Conservation (phyloP, 495 filamentous ascomycete species). For the Penicillium diatomitis region DNA sequence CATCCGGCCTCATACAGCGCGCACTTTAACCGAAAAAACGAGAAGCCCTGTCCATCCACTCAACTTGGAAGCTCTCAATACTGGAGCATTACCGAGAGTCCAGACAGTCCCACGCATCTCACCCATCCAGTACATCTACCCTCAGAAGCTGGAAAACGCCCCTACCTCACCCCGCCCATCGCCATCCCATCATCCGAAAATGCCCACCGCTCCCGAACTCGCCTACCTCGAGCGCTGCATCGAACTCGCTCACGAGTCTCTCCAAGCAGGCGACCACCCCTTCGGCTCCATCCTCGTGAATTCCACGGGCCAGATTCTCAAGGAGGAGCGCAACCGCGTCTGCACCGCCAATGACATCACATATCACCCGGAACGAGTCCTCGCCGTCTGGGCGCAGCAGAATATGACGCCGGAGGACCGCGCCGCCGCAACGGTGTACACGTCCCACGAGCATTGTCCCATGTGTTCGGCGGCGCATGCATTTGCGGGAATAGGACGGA, state of each 20-base stretch:
- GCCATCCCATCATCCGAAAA: not conserved
- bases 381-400: slow-evolving; percentile 11
- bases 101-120: too few relatives aligned
- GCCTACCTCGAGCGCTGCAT: slow-evolving; percentile 13
- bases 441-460: slow-evolving; percentile 27
- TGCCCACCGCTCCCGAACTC: slow-evolving; percentile 6
- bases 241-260: slow-evolving; percentile 18
- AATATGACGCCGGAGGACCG: slow-evolving; percentile 16
- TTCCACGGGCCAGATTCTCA: slow-evolving; percentile 2
- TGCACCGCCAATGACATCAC: slow-evolving; percentile 8
- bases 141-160: not conserved
- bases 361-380: slow-evolving; percentile 10
- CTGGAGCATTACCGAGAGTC: too few relatives aligned
- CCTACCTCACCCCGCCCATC: not conserved
- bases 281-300: slow-evolving; percentile 18
- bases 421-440: slow-evolving; percentile 19
- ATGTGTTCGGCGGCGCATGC: slow-evolving; percentile 27
- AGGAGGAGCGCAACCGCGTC: slow-evolving; percentile 13
- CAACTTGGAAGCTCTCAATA: too few relatives aligned
- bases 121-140: not conserved
- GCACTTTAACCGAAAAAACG: too few relatives aligned
- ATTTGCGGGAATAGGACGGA: slow-evolving; percentile 16
- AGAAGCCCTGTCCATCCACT: too few relatives aligned
- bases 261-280: slow-evolving; percentile 22
- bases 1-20: too few relatives aligned